Conservation (phyloP, 495 filamentous ascomycete genomes). For the Aspergillus avenaceus region DNA sequence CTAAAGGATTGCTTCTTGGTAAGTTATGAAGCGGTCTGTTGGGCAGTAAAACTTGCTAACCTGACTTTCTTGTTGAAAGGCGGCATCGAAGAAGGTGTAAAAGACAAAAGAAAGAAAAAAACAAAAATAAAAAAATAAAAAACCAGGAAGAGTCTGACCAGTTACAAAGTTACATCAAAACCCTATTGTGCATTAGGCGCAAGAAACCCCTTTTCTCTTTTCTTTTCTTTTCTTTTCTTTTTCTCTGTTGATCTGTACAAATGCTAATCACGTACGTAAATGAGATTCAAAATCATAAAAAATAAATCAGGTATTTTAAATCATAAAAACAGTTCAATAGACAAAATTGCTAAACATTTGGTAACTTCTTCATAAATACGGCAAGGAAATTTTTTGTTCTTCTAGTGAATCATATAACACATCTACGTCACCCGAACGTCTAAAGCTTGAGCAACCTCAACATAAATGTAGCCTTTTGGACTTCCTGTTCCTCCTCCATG, state of each 20-base stretch:
- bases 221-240: too few species aligned
- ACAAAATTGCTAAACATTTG: too few species aligned
- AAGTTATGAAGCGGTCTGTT: conserved; percentile 22
- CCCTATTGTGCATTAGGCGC: neutral
- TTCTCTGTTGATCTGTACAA: too few species aligned
- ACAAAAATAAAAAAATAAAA: neutral
- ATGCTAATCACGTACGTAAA: too few species aligned
- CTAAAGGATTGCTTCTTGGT: conserved; percentile 90
- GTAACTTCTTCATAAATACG: neutral
- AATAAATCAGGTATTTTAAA: neutral
- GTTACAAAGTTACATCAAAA: neutral
- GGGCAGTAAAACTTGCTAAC: neutral
- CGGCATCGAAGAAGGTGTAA: conserved; percentile 38
- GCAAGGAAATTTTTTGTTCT: conserved; percentile 1
- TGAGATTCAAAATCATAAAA: neutral
- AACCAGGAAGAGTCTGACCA: too few species aligned
- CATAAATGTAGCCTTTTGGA: conserved; percentile 82
- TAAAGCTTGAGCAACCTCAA: conserved; percentile 76
- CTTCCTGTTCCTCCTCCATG: conserved; percentile 81
- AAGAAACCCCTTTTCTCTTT: neutral
- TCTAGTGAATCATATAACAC: neutral
- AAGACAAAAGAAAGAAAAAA: neutral
- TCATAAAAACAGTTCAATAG: too few species aligned
- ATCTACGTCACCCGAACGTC: conserved; percentile 10
- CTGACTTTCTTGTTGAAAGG: conserved; percentile 19